Evolutionary conservation across 1,284 basidiomycete species (phyloP).

Genomic region (Marasmius oreades): DNA sequence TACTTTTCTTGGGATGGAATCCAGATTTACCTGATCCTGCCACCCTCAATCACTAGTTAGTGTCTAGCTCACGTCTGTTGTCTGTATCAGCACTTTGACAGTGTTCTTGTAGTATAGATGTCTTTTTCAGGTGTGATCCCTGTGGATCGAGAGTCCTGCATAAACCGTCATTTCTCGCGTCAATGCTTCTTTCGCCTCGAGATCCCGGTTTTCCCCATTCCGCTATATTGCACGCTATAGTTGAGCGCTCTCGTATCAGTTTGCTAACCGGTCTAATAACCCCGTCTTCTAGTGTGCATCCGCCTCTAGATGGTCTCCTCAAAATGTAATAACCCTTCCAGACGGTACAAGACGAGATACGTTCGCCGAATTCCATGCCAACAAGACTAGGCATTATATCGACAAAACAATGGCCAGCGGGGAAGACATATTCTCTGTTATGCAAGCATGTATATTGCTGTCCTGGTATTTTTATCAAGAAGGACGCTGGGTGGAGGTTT

Average conservation of each 20-base stretch:
- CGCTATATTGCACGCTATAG: conserved; percentile 80
- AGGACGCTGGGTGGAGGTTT: conserved; percentile 86
- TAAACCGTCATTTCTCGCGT: conserved; percentile 71
- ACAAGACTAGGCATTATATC: conserved; percentile 78
- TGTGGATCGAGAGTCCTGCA: conserved; percentile 79
- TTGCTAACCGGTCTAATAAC: conserved; percentile 9
- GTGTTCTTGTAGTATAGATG: conserved; percentile 53
- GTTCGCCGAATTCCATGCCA: conserved; percentile 82
- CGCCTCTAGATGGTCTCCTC: conserved; percentile 76
- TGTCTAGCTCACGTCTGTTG: conserved; percentile 15
- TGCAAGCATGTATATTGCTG: conserved; percentile 80
- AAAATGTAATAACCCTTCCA: conserved; percentile 57
- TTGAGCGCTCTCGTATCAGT: conserved; percentile 24
- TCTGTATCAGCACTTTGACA: conserved; percentile 3
- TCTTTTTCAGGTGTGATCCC: conserved; percentile 81
- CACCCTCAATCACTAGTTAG: conserved; percentile 71
- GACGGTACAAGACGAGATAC: conserved; percentile 73
- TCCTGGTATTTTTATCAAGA: conserved; percentile 88
- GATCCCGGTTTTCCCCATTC: conserved; percentile 79
- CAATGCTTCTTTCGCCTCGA: conserved; percentile 70
- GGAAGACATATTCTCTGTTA: conserved; percentile 76
- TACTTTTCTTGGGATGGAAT: conserved; percentile 77
- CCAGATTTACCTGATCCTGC: conserved; percentile 73
- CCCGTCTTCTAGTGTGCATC: conserved; percentile 62
- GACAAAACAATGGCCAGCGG: conserved; percentile 83